Percentiles rank a stretch among this genome's conserved stretches.
phyloP scores from a whole-genome alignment of 345 rosid genomes.

The Noccaea bulbosa region DNA sequence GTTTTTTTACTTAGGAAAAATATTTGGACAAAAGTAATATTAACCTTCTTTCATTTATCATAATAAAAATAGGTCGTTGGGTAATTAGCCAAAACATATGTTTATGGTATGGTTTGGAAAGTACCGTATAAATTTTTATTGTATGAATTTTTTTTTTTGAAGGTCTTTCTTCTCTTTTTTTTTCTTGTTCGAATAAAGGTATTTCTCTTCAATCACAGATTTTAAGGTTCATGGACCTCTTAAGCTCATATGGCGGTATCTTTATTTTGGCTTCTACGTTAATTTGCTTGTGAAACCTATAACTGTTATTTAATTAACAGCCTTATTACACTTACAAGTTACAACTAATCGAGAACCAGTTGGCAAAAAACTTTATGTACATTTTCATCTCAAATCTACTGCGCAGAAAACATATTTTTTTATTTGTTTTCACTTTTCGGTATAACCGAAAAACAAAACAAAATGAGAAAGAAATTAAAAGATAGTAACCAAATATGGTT shows the following conservation, averaged over 20 bases:
- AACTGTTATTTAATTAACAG: too few species aligned
- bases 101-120: slow-evolving; percentile 13
- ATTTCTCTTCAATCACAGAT: too few species aligned
- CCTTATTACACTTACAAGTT: too few species aligned
- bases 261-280: background rate
- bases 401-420: too few species aligned
- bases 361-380: background rate
- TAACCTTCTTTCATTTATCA: slow-evolving; percentile 25
- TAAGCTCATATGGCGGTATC: background rate
- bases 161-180: background rate
- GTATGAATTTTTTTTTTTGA: background rate
- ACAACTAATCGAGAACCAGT: background rate
- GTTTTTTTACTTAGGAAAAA: slow-evolving; percentile 11
- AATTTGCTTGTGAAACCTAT: too few species aligned
- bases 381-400: background rate
- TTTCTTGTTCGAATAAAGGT: too few species aligned
- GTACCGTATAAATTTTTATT: background rate
- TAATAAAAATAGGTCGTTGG: slow-evolving; percentile 10
- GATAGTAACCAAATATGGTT: too few species aligned
- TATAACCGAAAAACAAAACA: too few species aligned
- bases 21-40: slow-evolving; percentile 20
- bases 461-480: too few species aligned
- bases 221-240: background rate
- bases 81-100: slow-evolving; percentile 15
- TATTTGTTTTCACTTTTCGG: too few species aligned